phyloP scores from a whole-genome alignment of 768 basidiomycete genomes.

The Phaffia tasmanica region DNA sequence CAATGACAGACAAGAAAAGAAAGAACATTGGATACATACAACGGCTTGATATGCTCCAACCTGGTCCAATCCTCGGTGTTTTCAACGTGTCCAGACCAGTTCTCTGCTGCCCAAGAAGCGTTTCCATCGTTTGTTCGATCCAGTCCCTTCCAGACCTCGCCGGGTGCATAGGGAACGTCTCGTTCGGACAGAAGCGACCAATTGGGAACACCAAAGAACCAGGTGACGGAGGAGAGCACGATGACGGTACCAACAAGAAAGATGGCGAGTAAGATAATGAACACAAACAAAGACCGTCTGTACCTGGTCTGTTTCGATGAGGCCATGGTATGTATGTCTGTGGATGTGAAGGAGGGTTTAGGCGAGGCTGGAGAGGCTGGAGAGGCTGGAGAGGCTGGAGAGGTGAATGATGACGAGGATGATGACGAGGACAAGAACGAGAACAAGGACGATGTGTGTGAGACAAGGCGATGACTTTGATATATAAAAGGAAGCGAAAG shows the following conservation, averaged over 20 bases:
- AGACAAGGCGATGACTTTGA: too few relatives aligned
- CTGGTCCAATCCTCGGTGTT: conserved; percentile 33
- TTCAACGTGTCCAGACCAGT: conserved; percentile 34
- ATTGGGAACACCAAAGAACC: conserved; percentile 71
- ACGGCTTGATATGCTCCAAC: conserved; percentile 32
- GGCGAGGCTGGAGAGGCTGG: too few relatives aligned
- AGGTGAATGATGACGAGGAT: too few relatives aligned
- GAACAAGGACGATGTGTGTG: too few relatives aligned
- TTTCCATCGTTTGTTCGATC: conserved; percentile 9
- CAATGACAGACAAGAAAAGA: background rate
- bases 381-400: too few relatives aligned
- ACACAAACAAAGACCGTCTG: too few relatives aligned
- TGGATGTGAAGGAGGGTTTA: too few relatives aligned
- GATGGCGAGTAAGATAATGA: conserved; percentile 54
- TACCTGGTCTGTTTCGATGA: too few relatives aligned
- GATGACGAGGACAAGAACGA: too few relatives aligned
- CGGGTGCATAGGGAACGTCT: conserved; percentile 46
- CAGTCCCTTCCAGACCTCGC: conserved; percentile 33
- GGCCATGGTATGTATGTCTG: too few relatives aligned
- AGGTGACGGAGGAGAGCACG: conserved; percentile 82
- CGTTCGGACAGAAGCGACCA: conserved; percentile 66
- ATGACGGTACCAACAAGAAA: conserved; percentile 77
- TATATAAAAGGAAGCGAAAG: too few relatives aligned
- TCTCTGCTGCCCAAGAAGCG: background rate
- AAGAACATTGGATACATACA: conserved; percentile 28